Conservation (phyloP, 1,139 yeast genomes). For the Groenewaldozyma sp. region DNA sequence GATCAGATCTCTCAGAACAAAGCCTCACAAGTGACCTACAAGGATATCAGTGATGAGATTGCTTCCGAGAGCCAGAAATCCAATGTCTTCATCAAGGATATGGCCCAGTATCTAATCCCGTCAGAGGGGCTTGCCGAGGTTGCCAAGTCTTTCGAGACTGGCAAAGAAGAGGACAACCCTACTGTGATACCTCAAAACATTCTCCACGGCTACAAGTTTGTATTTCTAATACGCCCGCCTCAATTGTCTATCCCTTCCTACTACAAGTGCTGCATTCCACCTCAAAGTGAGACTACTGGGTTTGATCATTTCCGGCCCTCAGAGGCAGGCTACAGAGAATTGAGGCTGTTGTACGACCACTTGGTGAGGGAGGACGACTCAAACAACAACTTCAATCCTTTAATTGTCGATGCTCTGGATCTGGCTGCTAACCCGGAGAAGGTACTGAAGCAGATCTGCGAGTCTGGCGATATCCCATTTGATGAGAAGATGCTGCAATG, state of each 20-base stretch:
- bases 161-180: conserved; percentile 11
- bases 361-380: conserved; percentile 9
- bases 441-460: conserved; percentile 18
- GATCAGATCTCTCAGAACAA: conserved; percentile 11
- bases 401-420: conserved; percentile 23
- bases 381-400: conserved; percentile 13
- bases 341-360: conserved; percentile 23
- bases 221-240: conserved; percentile 24
- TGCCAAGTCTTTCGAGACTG: conserved; percentile 14
- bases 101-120: conserved; percentile 26
- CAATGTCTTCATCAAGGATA: conserved; percentile 21
- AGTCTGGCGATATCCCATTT: conserved; percentile 18
- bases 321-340: conserved; percentile 25
- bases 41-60: conserved; percentile 15
- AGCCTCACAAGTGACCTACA: conserved; percentile 14
- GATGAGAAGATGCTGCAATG: conserved; percentile 21
- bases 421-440: conserved; percentile 18
- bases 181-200: conserved; percentile 18
- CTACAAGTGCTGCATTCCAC: conserved; percentile 25
- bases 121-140: conserved; percentile 12
- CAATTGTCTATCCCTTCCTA: conserved; percentile 25
- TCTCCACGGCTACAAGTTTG: conserved; percentile 15
- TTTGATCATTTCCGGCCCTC: conserved; percentile 20
- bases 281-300: conserved; percentile 21
- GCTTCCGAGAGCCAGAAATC: conserved; percentile 5